phyloP scores from a whole-genome alignment of 148 eudicot genomes.

The Hydrangea macrophylla region DNA sequence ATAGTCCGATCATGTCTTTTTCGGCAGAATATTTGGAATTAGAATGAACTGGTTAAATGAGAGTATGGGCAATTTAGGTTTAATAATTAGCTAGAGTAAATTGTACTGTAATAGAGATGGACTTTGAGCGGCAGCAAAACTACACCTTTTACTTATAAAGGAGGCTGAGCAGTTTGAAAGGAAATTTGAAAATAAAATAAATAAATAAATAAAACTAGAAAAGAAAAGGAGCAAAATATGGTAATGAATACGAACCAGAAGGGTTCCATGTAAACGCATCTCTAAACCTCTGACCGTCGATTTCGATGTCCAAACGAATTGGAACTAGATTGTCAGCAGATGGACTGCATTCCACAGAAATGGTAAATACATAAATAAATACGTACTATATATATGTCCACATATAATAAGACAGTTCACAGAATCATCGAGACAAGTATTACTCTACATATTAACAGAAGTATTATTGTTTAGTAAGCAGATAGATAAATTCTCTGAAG shows the following conservation, averaged over 20 bases:
- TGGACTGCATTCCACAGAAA: conserved; percentile 42
- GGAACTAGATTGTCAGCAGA: conserved; percentile 84
- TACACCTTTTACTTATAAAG: too few species aligned
- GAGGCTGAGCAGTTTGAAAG: too few species aligned
- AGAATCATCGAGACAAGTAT: background rate
- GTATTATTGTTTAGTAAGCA: too few species aligned
- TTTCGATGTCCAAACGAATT: conserved; percentile 81
- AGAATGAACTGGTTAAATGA: too few species aligned
- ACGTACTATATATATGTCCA: background rate
- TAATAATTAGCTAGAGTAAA: too few species aligned
- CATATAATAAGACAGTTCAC: too few species aligned
- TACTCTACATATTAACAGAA: background rate
- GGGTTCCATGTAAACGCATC: conserved; percentile 96
- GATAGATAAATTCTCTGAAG: background rate
- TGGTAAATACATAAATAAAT: background rate
- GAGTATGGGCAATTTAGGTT: too few species aligned
- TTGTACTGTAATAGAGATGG: too few species aligned
- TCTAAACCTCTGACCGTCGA: conserved; percentile 80
- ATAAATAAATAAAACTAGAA: background rate
- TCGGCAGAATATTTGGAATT: too few species aligned
- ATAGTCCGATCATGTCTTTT: too few species aligned
- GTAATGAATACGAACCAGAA: conserved; percentile 39
- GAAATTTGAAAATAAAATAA: background rate
- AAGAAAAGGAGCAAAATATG: background rate
- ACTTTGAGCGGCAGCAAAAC: too few species aligned